Evolutionary conservation across 2,329 filamentous ascomycete species (phyloP).

Genomic region (Sclerotinia trifoliorum): DNA sequence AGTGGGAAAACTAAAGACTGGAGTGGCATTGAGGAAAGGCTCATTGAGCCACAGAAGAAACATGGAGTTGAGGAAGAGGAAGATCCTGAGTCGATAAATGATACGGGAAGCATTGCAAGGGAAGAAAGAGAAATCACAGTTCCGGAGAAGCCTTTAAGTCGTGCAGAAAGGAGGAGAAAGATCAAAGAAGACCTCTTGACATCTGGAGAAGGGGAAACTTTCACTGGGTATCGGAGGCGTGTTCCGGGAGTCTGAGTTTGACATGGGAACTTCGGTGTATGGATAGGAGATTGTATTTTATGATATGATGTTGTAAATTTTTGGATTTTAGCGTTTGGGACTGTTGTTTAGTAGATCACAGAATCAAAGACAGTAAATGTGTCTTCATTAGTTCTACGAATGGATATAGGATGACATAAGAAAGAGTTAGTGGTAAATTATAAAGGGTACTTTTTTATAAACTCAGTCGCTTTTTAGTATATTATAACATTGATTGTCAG

Average conservation of each 20-base stretch:
- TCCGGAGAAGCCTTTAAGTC: constrained; percentile 29
- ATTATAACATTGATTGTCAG: no score
- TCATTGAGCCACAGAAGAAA: neutral
- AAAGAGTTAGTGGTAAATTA: no score
- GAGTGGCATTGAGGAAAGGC: neutral
- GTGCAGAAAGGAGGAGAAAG: constrained; percentile 48
- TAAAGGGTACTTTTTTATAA: no score
- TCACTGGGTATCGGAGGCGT: constrained; percentile 53
- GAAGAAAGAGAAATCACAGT: constrained; percentile 36
- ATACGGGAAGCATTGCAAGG: constrained; percentile 49
- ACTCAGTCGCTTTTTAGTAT: no score
- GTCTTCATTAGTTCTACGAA: no score
- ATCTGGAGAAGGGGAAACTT: constrained; percentile 43
- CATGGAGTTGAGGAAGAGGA: neutral
- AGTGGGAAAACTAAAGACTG: neutral
- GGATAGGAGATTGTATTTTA: neutral
- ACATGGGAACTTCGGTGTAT: neutral
- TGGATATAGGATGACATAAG: no score
- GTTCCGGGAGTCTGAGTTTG: constrained; percentile 35
- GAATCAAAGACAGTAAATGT: no score
- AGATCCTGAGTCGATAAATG: constrained; percentile 48
- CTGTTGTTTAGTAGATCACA: no score
- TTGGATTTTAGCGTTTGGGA: constrained; percentile 8
- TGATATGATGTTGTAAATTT: neutral
- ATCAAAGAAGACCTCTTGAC: constrained; percentile 57